Base-by-base conservation (phyloP, 2,329 filamentous ascomycete species). In the Amphichorda felina region DNA sequence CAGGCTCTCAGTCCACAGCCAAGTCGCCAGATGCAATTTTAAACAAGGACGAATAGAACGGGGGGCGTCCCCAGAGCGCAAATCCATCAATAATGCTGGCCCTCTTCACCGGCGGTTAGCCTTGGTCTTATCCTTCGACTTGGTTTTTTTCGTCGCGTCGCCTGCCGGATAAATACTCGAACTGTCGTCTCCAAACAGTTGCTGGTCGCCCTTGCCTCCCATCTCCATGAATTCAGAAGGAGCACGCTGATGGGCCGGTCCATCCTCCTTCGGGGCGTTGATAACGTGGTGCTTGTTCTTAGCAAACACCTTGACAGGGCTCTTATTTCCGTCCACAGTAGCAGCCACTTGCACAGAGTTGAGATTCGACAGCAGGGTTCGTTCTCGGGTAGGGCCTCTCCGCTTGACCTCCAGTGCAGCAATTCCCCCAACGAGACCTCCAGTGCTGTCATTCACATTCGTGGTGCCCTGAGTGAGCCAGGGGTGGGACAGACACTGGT, bases 401-500 rank as follows among this genome's bases (percentile, higher is more conserved):
- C 81, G 82, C 18, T 81, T 77, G 53, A 98, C 88, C 45, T 91
- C 86, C 8, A 98, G 70, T 9, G 75, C 72, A 17, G 76, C 77
- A 45, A 98, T 74, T 22, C 83, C 87, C n/a, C 84, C 84, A 0
- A 91, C 88, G 16, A 98, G 69, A 5, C 89, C 88, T 50, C 93
- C 87, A 13, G 88, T 95, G 59, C 87, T 94, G 60, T 95, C 89
- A 41, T 78, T 79, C 21, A 80, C 66, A 40, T 70, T 77, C 25
- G 73, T 63, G 11, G 54, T 43, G 28, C 61, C 71, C 42, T 75
- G 70, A 1, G 76, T 86, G 36, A 86, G 74, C 91, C 91, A 98
- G 0, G 89, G 87, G 51, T 98, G 91, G 44, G 82, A 67, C 8
- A 98, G 70, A 51, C 91, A 96, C 48, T 94, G 77, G 43, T 96